Conservation (phyloP, 257 asterid genomes). For the Scutellaria minor region DNA sequence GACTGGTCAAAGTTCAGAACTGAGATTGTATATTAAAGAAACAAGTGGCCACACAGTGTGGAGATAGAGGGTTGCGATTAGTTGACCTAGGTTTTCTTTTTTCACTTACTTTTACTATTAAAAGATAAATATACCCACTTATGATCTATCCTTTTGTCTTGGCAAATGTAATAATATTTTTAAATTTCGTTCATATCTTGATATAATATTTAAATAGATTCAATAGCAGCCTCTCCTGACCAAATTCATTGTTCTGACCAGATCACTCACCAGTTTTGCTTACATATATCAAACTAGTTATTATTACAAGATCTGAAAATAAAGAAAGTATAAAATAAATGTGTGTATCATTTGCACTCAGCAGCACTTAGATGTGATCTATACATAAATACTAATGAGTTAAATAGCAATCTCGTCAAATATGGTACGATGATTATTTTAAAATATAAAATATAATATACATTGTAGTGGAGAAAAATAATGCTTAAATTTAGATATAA, state of each 20-base stretch:
- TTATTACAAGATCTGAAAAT: background rate
- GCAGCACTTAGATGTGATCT: too few relatives aligned
- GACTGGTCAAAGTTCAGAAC: background rate
- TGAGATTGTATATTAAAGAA: background rate
- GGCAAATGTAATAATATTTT: background rate
- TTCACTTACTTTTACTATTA: background rate
- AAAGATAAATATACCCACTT: background rate
- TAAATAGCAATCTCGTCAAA: too few relatives aligned
- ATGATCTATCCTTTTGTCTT: background rate
- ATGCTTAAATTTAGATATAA: too few relatives aligned
- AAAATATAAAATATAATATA: too few relatives aligned
- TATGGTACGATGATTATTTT: too few relatives aligned
- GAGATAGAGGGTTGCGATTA: background rate
- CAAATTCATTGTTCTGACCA: slow-evolving; percentile 12
- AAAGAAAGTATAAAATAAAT: background rate
- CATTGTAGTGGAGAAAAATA: too few relatives aligned
- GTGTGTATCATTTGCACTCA: too few relatives aligned
- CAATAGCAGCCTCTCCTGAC: slow-evolving; percentile 33
- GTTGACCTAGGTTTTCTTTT: background rate
- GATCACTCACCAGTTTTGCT: slow-evolving; percentile 10
- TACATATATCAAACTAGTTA: background rate
- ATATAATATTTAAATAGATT: background rate
- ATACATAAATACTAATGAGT: background rate
- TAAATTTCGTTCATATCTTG: background rate
- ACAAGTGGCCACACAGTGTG: background rate